phyloP scores from a whole-genome alignment of 2,329 filamentous ascomycete species.

The Fusarium brachygibbosum region DNA sequence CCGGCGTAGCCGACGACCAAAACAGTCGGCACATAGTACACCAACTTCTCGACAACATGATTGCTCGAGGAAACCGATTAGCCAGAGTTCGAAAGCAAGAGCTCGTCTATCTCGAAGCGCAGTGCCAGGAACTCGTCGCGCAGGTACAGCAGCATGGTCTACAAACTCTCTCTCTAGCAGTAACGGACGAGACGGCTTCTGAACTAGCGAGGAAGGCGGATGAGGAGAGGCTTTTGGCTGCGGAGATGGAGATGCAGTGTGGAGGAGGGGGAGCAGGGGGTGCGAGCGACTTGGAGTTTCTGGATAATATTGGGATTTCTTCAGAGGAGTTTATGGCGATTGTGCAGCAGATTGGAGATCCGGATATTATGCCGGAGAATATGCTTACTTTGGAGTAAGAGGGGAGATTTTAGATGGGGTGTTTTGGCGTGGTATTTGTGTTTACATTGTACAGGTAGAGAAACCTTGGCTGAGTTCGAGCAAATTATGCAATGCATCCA shows the following conservation, averaged over 20 bases:
- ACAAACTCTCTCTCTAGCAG: slow-evolving; percentile 42
- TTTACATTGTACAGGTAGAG: background rate
- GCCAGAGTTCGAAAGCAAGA: slow-evolving; percentile 54
- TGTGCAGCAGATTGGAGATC: slow-evolving; percentile 53
- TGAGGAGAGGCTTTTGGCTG: slow-evolving; percentile 14
- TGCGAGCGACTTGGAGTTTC: slow-evolving; percentile 49
- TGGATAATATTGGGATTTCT: slow-evolving; percentile 56
- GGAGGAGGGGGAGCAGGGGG: background rate
- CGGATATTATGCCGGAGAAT: slow-evolving; percentile 40
- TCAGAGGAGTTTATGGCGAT: slow-evolving; percentile 57
- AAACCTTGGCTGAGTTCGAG: background rate
- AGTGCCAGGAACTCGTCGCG: slow-evolving; percentile 48
- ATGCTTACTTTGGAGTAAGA: slow-evolving; percentile 39
- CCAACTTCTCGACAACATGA: slow-evolving; percentile 54
- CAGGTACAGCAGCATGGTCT: slow-evolving; percentile 48
- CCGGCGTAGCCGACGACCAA: slow-evolving; percentile 47
- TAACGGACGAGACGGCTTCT: slow-evolving; percentile 20
- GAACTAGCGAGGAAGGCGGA: slow-evolving; percentile 5
- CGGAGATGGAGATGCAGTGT: slow-evolving; percentile 17
- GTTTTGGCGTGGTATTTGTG: background rate
- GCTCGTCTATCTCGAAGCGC: slow-evolving; percentile 47
- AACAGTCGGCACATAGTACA: slow-evolving; percentile 40
- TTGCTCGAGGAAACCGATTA: slow-evolving; percentile 52
- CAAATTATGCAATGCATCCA: too few relatives aligned
- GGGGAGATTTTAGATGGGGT: background rate